phyloP scores from a whole-genome alignment of 306 rosid species.

The Crotalaria pallida region DNA sequence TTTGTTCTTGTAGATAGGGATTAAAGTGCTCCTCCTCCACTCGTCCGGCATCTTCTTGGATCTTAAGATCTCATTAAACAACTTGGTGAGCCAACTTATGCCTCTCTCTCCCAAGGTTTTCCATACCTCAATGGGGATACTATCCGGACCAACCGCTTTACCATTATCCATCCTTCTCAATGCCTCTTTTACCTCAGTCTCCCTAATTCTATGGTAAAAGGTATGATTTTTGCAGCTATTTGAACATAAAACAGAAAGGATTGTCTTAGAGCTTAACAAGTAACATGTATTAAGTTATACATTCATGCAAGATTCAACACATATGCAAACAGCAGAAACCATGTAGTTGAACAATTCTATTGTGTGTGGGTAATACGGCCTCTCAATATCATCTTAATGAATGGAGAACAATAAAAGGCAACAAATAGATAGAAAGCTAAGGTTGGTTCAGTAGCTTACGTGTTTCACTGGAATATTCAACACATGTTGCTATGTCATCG shows the following conservation, averaged over 20 bases:
- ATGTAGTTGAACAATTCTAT: not conserved
- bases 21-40: too few species aligned
- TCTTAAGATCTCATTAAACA: too few species aligned
- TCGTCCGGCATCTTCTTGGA: too few species aligned
- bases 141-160: too few species aligned
- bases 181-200: too few species aligned
- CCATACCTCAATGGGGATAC: too few species aligned
- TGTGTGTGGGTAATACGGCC: not conserved
- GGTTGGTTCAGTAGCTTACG: slow-evolving; percentile 39
- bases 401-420: not conserved
- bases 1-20: too few species aligned
- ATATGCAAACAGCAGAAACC: not conserved
- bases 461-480: slow-evolving; percentile 66
- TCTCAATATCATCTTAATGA: slow-evolving; percentile 4
- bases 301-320: not conserved
- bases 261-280: not conserved
- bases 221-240: not conserved
- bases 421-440: not conserved
- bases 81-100: too few species aligned
- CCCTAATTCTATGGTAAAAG: too few species aligned
- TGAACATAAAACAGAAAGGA: not conserved
- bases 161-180: too few species aligned
- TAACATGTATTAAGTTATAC: not conserved
- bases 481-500: slow-evolving; percentile 60
- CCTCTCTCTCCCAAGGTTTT: too few species aligned